These are phyloP conservation scores for Penicillium sp. DNA, from an alignment of 2,329 filamentous ascomycete genomes.

Conservation along the genomic window DNA sequence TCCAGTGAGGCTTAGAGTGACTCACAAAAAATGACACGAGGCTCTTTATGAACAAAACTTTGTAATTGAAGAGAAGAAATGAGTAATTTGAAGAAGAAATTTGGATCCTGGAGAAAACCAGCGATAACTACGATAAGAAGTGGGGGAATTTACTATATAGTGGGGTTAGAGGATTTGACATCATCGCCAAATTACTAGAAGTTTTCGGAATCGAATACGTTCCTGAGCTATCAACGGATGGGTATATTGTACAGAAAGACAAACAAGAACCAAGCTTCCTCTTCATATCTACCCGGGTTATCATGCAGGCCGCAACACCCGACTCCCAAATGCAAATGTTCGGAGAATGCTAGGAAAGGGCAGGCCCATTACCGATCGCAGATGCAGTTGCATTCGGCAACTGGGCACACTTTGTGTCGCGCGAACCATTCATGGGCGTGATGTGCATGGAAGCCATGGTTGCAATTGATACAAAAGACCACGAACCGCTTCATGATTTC, in stretches of 20 bases:
- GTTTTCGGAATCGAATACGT: background rate
- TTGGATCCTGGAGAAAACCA: background rate
- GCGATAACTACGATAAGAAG: conserved; percentile 6
- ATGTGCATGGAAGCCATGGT: conserved; percentile 66
- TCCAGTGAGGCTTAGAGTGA: conserved; percentile 2
- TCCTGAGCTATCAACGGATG: conserved; percentile 8
- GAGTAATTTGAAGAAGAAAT: background rate
- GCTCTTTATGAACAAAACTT: background rate
- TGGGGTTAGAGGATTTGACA: background rate
- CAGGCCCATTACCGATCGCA: conserved; percentile 39
- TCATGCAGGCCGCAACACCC: background rate
- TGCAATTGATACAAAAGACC: conserved; percentile 65
- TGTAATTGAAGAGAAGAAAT: background rate
- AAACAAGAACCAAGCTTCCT: background rate
- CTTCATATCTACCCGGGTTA: background rate
- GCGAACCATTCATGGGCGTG: conserved; percentile 66
- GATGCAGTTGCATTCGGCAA: conserved; percentile 47
- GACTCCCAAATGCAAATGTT: background rate
- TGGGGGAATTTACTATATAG: background rate
- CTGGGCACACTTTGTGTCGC: conserved; percentile 45
- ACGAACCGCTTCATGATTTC: conserved; percentile 60
- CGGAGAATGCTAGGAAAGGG: background rate
- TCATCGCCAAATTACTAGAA: background rate
- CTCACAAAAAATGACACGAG: conserved; percentile 1
- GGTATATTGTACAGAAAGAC: conserved; percentile 20